Percentiles rank a stretch among this genome's conserved stretches.
phyloP scores from a whole-genome alignment of 2,329 filamentous ascomycete species.

The Parastagonospora nodorum region DNA sequence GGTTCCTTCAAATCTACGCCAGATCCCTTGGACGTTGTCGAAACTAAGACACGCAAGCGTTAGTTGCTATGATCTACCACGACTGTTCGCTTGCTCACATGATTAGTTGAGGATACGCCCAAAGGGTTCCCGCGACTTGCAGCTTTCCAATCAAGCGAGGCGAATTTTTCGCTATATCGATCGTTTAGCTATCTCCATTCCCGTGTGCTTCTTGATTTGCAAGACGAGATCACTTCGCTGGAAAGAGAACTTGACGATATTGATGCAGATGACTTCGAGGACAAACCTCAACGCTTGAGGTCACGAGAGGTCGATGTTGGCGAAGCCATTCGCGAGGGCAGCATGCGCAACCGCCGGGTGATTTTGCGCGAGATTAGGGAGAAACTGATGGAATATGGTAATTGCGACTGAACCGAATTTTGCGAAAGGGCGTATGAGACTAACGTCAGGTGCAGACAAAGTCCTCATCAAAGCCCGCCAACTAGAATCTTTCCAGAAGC shows the following conservation, averaged over 20 bases:
- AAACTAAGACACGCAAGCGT: constrained; percentile 41
- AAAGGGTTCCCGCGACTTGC: constrained; percentile 48
- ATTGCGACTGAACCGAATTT: constrained; percentile 5
- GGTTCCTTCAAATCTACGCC: constrained; percentile 35
- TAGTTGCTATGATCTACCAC: constrained; percentile 11
- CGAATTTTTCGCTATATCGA: constrained; percentile 48
- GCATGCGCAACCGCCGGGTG: constrained; percentile 26
- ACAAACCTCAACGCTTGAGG: constrained; percentile 27
- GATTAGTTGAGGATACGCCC: constrained; percentile 44
- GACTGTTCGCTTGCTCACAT: constrained; percentile 4
- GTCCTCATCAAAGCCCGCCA: constrained; percentile 47
- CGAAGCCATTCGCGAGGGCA: constrained; percentile 16
- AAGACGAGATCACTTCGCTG: constrained; percentile 45
- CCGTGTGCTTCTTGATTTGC: constrained; percentile 45
- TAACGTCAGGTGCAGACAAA: constrained; percentile 31
- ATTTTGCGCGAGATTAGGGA: constrained; percentile 39
- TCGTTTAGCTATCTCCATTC: constrained; percentile 48
- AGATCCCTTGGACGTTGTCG: constrained; percentile 36
- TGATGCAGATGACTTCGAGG: constrained; percentile 36
- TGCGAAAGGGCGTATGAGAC: neutral
- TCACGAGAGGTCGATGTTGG: constrained; percentile 35
- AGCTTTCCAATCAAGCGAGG: constrained; percentile 47
- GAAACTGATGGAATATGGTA: constrained; percentile 45
- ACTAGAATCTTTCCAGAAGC: constrained; percentile 46
- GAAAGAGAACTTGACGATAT: constrained; percentile 46